Conservation (phyloP, 140 eudicot genomes). For the Flaveria floridana region DNA sequence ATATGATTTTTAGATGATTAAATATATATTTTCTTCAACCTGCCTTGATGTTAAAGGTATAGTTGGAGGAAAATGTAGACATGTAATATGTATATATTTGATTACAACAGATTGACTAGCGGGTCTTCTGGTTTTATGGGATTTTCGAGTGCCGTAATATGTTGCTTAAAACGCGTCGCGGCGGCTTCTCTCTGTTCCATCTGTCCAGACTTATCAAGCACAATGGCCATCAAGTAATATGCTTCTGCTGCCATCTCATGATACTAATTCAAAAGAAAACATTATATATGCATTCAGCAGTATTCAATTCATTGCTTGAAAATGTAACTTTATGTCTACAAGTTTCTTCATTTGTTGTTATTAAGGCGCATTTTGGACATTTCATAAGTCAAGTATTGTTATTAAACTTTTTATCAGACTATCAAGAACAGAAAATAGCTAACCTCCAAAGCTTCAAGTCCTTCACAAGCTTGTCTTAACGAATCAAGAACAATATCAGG, state of each 20-base stretch:
- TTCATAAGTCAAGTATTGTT: neutral
- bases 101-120: conserved; percentile 36
- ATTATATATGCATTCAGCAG: neutral
- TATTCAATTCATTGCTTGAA: neutral
- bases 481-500: conserved; percentile 73
- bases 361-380: conserved; percentile 15
- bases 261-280: conserved; percentile 42
- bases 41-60: conserved; percentile 1
- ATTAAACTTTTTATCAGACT: neutral
- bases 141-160: conserved; percentile 56
- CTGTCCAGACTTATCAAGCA: conserved; percentile 63
- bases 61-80: neutral
- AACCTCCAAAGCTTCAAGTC: conserved; percentile 85
- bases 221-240: conserved; percentile 81
- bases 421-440: conserved; percentile 29
- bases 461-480: conserved; percentile 78
- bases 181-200: conserved; percentile 69
- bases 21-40: conserved; percentile 1
- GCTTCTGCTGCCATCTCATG: conserved; percentile 94
- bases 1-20: neutral
- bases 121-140: conserved; percentile 53
- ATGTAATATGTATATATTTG: conserved; percentile 2
- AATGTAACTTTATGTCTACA: neutral
- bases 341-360: neutral
- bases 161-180: conserved; percentile 62